phyloP scores from a whole-genome alignment of 2,329 filamentous ascomycete species.

The Phialophora tarda region DNA sequence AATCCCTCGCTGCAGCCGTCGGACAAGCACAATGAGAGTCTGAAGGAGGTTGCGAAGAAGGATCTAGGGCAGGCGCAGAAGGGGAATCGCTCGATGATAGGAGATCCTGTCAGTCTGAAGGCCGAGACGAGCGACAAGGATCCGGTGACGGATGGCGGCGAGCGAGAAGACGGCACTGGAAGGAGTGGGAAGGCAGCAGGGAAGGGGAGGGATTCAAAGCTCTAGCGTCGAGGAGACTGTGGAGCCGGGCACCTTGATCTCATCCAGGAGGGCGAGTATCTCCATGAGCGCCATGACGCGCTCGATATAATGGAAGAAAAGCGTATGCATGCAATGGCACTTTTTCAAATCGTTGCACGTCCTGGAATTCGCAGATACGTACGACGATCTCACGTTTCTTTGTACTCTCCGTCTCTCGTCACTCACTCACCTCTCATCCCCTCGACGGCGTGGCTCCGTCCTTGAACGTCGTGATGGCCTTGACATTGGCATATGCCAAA shows the following conservation, averaged over 20 bases:
- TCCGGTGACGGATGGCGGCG: slow-evolving; percentile 41
- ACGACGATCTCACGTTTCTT: neutral
- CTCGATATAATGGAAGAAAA: neutral
- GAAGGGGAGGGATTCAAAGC: slow-evolving; percentile 32
- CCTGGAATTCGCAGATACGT: neutral
- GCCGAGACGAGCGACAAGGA: slow-evolving; percentile 46
- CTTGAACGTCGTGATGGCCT: slow-evolving; percentile 22
- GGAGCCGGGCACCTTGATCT: neutral
- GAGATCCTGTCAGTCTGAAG: slow-evolving; percentile 51
- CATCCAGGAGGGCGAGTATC: neutral
- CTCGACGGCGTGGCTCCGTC: neutral
- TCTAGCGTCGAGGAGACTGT: slow-evolving; percentile 8
- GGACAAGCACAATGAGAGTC: slow-evolving; percentile 8
- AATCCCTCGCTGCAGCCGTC: neutral
- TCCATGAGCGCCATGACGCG: neutral
- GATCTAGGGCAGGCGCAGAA: slow-evolving; percentile 31
- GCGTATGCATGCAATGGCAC: neutral
- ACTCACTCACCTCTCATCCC: neutral
- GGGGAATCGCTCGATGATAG: slow-evolving; percentile 48
- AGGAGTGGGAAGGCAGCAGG: slow-evolving; percentile 15
- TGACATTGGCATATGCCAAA: slow-evolving; percentile 28
- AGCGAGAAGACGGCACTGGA: slow-evolving; percentile 10
- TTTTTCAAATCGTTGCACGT: neutral
- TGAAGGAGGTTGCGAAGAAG: slow-evolving; percentile 34
- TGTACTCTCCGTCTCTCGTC: neutral